Base-by-base conservation (phyloP, 2,329 filamentous ascomycete species). In the Nemania diffusa region DNA sequence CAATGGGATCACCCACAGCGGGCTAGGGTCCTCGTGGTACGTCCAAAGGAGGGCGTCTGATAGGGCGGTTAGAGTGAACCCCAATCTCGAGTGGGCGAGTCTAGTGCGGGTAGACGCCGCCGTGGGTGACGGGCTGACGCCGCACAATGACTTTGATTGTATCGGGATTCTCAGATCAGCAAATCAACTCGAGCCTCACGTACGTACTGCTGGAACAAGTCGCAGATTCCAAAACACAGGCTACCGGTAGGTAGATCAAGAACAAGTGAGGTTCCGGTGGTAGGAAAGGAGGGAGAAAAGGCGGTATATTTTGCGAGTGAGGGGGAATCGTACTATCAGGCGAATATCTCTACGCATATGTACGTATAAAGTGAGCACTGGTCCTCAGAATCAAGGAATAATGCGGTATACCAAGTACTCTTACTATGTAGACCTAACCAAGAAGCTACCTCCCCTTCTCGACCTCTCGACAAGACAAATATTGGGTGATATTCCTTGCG, bases 41-140 rank as follows among this genome's bases (percentile, higher is more conserved):
- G 70, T 71, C 69, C 68, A 67, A 73, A 69, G 71, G 67, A 70
- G 70, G 68, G 69, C 53, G 74, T 79, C 79, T 83, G 82, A 83
- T 85, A 84, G 82, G 82, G 72, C 77, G 71, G 74, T 68, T 74
- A 65, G 70, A 68, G 62, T 66, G 72, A 72, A 72, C 74, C 75
- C 78, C 80, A 79, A 80, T 75, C 71, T 81, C 76, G 76, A 77
- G 74, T 76, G 74, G 76, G 75, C 79, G 77, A 81, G 76, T 79
- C 74, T 72, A 75, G 78, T 75, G 74, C 73, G 78, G 80, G 81
- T 84, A 84, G 79, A 82, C 83, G 83, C 83, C 83, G 83, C 83
- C 78, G 68, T 71, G 75, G 71, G 74, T 75, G 75, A 77, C 74
- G 72, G 73, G 75, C 78, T 79, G 79, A 75, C 74, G 77, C 79